Base-by-base conservation (phyloP, 345 rosid genomes). In the Linum lewisii region DNA sequence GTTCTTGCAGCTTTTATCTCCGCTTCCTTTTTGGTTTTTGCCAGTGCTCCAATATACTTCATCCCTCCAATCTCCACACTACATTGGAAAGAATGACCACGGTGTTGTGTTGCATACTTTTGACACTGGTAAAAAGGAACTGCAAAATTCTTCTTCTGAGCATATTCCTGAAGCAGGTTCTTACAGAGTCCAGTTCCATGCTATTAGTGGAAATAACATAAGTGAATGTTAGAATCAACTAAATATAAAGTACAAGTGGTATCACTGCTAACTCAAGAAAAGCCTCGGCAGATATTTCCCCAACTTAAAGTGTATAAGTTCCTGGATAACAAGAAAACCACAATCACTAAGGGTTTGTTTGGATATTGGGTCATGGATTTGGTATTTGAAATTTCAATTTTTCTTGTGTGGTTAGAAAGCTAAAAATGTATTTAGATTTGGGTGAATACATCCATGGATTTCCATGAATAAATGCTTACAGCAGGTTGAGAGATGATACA, bases 1-100 rank as follows among this genome's bases (percentile, higher is more conserved):
- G 88, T 84, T 77, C 97, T 82, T 56, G 97, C 97, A 63, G 95
- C 92, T 69, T 88, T 93, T 65, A 85, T 87, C 78, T 87, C 92
- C 14, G 99, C 95, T 66, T 89, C 92, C 60, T 72, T 87, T 77
- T 87, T 89, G 1, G 92, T 77, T 73, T 38, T 77, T 29, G 94
- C 85, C 7, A 80, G 73, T 68, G 77, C 88, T 71, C 99, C 99
- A 29, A 81, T 82, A 63, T 87, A 93, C 47, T 74, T 78, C 53
- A 82, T 80, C 57, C 95, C 88, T 63, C 99, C 97, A 69, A 93
- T 80, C 69, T 87, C 92, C 59, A 89, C 90, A 1, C 78, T 75
- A 50, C 97, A 85, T 58, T 76, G 73, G 66, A 78, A 93, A 38
- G 36, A 58, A 16, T 66, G 47, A 51, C 44, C 64, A 51, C 81